Conservation (phyloP, 73 alveolate species). For the Symbiodinium natans region DNA sequence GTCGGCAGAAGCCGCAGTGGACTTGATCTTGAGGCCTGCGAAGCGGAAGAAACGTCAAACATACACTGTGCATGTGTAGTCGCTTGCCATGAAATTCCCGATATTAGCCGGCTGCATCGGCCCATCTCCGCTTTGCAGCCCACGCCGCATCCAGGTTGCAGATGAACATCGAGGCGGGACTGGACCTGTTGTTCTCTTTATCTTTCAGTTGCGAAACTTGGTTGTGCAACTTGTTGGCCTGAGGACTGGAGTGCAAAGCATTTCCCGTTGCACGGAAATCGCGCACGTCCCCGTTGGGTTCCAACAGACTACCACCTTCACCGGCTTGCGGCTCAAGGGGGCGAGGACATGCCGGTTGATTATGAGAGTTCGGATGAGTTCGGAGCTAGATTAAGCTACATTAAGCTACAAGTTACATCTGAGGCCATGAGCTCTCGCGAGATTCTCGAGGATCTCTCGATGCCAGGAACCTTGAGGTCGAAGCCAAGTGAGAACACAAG, state of each 20-base stretch:
- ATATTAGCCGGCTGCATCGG: no score
- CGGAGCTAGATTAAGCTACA: no score
- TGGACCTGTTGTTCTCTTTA: background rate
- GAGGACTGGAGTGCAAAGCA: slow-evolving; percentile 82
- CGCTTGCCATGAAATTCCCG: no score
- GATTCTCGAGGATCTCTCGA: slow-evolving; percentile 64
- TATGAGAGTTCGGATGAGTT: background rate
- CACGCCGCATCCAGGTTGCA: slow-evolving; percentile 48
- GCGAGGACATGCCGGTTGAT: background rate
- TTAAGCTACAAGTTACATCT: background rate
- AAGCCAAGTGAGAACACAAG: background rate
- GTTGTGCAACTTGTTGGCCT: background rate
- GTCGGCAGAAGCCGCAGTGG: slow-evolving; percentile 81
- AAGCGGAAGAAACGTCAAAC: no score
- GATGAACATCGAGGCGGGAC: slow-evolving; percentile 23
- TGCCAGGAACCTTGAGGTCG: background rate
- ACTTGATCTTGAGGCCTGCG: slow-evolving; percentile 52
- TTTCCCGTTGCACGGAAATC: slow-evolving; percentile 63
- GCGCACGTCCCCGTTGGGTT: slow-evolving; percentile 31
- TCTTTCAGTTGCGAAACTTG: background rate
- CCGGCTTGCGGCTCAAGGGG: background rate
- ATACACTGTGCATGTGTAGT: no score
- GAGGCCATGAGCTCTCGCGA: slow-evolving; percentile 77
- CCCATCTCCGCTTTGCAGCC: no score
- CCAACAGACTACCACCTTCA: background rate